Evolutionary conservation across 345 rosid genomes (phyloP).

Genomic region (Salix arbutifolia): DNA sequence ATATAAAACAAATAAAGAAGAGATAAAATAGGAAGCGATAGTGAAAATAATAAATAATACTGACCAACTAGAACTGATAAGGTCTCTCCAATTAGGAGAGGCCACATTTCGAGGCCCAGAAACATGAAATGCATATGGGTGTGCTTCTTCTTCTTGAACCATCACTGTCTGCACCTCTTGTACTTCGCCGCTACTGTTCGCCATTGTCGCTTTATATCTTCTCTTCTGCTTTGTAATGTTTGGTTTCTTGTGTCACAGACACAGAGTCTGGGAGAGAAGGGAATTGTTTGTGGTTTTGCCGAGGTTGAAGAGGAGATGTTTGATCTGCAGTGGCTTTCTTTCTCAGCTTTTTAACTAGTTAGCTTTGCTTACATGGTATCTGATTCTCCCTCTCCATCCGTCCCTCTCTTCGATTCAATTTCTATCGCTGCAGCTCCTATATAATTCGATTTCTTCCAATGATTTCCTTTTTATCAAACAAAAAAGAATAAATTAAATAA

Average conservation of each 20-base stretch:
- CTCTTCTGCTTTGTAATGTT: neutral
- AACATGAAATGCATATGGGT: conserved; percentile 88
- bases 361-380: neutral
- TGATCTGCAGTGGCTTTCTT: neutral
- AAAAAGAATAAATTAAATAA: too few relatives aligned
- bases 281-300: neutral
- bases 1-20: neutral
- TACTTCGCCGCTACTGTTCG: neutral
- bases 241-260: neutral
- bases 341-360: neutral
- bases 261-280: neutral
- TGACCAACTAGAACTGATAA: conserved; percentile 87
- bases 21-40: too few relatives aligned
- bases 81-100: conserved; percentile 94
- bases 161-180: neutral
- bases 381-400: neutral
- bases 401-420: neutral
- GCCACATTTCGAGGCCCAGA: conserved; percentile 87
- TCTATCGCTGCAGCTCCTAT: neutral
- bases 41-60: neutral
- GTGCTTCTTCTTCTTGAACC: conserved; percentile 45
- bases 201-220: neutral
- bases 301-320: neutral
- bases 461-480: neutral
- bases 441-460: neutral